Percentiles rank a stretch among this genome's conserved stretches.
Evolutionary conservation across 2,329 filamentous ascomycete species (phyloP).

Genomic region (Pestalotiopsis sp.): DNA sequence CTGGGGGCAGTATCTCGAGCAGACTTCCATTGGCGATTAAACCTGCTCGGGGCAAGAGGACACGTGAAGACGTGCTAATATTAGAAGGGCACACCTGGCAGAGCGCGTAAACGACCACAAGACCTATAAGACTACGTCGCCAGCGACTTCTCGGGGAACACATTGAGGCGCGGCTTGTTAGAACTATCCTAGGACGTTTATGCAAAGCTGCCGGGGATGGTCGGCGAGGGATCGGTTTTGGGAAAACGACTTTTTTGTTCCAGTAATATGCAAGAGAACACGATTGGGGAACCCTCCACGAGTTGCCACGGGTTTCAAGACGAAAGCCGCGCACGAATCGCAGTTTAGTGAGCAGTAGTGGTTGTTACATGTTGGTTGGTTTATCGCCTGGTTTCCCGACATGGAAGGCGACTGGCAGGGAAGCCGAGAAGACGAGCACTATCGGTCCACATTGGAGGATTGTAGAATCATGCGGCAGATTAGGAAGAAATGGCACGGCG

Average conservation of each 20-base stretch:
- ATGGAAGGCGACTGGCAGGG: constrained; percentile 3
- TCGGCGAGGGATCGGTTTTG: constrained; percentile 3
- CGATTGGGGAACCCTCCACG: background rate
- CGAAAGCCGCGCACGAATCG: constrained; percentile 8
- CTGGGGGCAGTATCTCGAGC: background rate
- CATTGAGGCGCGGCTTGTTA: constrained; percentile 13
- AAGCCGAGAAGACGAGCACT: background rate
- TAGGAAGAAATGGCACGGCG: constrained; percentile 1
- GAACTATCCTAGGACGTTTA: constrained; percentile 10
- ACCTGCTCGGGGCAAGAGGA: background rate
- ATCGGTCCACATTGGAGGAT: constrained; percentile 1
- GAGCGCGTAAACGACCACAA: background rate
- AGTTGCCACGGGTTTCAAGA: background rate
- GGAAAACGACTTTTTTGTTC: background rate
- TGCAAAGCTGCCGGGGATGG: constrained; percentile 3
- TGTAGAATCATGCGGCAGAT: constrained; percentile 17
- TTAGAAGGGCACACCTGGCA: background rate
- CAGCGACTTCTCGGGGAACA: background rate
- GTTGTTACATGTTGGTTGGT: constrained; percentile 6
- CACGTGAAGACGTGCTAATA: background rate
- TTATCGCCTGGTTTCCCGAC: background rate
- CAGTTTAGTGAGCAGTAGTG: background rate
- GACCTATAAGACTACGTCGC: background rate
- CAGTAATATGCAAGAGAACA: constrained; percentile 7
- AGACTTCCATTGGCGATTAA: background rate